These are phyloP conservation scores for Sophora flavescens DNA, from an alignment of 306 rosid species.

Conservation along the genomic window DNA sequence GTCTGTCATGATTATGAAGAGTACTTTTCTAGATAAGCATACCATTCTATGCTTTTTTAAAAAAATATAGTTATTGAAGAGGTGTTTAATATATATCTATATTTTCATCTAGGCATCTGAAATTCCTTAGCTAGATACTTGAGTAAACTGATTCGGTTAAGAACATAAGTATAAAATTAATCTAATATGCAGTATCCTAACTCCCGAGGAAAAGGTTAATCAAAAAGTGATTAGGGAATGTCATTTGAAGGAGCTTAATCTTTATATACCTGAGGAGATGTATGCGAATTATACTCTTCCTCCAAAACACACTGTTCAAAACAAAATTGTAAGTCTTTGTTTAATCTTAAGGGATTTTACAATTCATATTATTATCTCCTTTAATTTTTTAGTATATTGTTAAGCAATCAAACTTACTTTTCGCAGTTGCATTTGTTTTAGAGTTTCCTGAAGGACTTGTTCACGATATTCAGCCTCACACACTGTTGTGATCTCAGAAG, in stretches of 20 bases:
- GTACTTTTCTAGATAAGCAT: neutral
- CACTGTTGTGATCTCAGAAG: conserved; percentile 60
- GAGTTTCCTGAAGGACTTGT: conserved; percentile 59
- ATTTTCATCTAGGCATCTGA: neutral
- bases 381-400: too few relatives aligned
- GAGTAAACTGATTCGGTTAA: neutral
- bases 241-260: neutral
- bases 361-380: too few relatives aligned
- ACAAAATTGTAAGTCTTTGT: neutral
- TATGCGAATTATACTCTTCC: conserved; percentile 44
- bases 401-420: conserved; percentile 44
- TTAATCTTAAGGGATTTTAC: too few relatives aligned
- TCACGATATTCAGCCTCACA: conserved; percentile 61
- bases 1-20: neutral
- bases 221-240: neutral
- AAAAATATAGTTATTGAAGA: neutral
- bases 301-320: conserved; percentile 53
- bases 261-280: conserved; percentile 50
- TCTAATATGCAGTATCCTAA: neutral
- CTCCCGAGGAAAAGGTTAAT: neutral
- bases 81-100: neutral
- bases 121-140: neutral
- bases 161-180: neutral
- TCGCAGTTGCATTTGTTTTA: conserved; percentile 54
- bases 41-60: neutral